phyloP scores from a whole-genome alignment of 1,284 basidiomycete species.

The Meira miltonrushii region DNA sequence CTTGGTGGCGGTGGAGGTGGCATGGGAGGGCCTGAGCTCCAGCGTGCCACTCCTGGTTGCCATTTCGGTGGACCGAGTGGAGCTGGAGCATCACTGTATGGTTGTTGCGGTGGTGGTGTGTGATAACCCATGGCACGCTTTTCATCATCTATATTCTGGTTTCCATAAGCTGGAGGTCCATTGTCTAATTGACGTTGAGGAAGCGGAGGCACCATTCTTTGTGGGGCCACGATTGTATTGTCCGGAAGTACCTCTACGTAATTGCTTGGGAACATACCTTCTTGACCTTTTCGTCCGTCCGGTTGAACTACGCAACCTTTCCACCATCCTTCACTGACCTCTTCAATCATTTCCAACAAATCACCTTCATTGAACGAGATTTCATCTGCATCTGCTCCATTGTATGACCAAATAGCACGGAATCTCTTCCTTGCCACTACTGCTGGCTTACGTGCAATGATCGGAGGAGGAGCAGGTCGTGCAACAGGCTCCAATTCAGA shows the following conservation, averaged over 20 bases:
- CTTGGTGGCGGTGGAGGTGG: not conserved
- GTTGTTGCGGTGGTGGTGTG: not conserved
- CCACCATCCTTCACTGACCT: conserved; percentile 12
- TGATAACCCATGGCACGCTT: not conserved
- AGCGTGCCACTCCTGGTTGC: conserved; percentile 7
- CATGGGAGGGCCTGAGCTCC: not conserved
- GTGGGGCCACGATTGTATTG: not conserved
- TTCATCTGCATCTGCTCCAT: conserved; percentile 11
- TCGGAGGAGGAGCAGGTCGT: not conserved
- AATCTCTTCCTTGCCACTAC: not conserved
- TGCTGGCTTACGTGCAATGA: not conserved
- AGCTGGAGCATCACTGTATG: not conserved
- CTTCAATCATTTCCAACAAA: conserved; percentile 11
- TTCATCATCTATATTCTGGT: not conserved
- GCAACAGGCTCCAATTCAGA: not conserved
- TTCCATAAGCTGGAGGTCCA: not conserved
- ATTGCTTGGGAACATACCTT: conserved; percentile 4
- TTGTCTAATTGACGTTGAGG: not conserved
- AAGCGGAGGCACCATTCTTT: not conserved
- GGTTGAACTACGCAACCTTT: conserved; percentile 8
- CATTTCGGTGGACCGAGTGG: conserved; percentile 2
- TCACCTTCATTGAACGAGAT: conserved; percentile 12
- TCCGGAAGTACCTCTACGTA: conserved; percentile 1
- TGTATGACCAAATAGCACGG: conserved; percentile 14
- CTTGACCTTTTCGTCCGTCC: not conserved